A percentile compares a stretch with the other conserved stretches of the same genome.
phyloP scores from a whole-genome alignment of 2,329 filamentous ascomycete genomes.

The Colletotrichum sp. region DNA sequence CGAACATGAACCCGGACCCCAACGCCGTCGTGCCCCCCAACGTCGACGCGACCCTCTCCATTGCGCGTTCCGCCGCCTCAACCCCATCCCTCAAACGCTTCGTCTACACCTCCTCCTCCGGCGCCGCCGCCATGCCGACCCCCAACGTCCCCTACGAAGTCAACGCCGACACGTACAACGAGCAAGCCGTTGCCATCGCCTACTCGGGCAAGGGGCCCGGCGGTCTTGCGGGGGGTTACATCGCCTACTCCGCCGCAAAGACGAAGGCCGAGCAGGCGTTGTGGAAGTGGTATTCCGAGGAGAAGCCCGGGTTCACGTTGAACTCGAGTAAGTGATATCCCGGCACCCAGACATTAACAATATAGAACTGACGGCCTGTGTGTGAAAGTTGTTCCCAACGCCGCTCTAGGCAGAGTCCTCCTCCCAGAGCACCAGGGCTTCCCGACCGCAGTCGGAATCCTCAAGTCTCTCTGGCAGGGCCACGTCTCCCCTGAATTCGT shows the following conservation, averaged over 20 bases:
- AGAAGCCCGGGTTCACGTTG: slow-evolving; percentile 33
- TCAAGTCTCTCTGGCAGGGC: slow-evolving; percentile 26
- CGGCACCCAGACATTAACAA: neutral
- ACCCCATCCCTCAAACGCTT: slow-evolving; percentile 41
- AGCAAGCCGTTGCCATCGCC: slow-evolving; percentile 33
- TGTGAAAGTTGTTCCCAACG: slow-evolving; percentile 29
- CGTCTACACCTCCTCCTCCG: slow-evolving; percentile 42
- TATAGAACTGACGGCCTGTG: neutral
- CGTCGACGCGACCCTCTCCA: slow-evolving; percentile 29
- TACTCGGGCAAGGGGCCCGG: slow-evolving; percentile 34
- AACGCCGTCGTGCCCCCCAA: slow-evolving; percentile 38
- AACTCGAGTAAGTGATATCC: slow-evolving; percentile 21
- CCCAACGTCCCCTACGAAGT: slow-evolving; percentile 23
- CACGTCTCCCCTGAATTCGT: neutral
- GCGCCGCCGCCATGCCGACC: slow-evolving; percentile 25
- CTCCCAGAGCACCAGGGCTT: slow-evolving; percentile 23
- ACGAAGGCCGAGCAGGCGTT: slow-evolving; percentile 37
- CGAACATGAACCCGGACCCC: slow-evolving; percentile 37
- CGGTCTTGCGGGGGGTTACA: slow-evolving; percentile 24
- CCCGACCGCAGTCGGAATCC: slow-evolving; percentile 25
- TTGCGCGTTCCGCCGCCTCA: slow-evolving; percentile 37
- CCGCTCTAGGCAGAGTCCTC: slow-evolving; percentile 28
- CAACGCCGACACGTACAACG: slow-evolving; percentile 36
- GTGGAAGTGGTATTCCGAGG: slow-evolving; percentile 40
- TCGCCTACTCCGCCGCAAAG: slow-evolving; percentile 43